Evolutionary conservation across 768 basidiomycete genomes (phyloP).

Genomic region (Boletus coccyginus): DNA sequence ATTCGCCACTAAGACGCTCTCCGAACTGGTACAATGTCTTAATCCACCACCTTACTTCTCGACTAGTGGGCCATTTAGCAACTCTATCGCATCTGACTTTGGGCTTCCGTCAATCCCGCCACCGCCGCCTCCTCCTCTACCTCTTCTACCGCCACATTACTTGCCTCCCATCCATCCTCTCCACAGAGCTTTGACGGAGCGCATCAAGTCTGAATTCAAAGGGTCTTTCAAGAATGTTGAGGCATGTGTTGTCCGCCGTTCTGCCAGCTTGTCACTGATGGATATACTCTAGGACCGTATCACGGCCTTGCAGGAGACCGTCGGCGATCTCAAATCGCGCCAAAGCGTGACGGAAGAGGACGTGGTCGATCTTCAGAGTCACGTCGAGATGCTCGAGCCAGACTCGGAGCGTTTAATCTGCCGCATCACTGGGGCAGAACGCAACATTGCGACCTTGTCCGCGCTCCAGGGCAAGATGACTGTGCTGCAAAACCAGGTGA

Average conservation of each 20-base stretch:
- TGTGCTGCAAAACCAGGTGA: slow-evolving; percentile 16
- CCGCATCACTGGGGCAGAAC: slow-evolving; percentile 27
- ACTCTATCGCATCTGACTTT: slow-evolving; percentile 18
- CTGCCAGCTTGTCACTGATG: neutral
- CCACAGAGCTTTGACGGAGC: slow-evolving; percentile 17
- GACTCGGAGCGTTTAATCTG: slow-evolving; percentile 30
- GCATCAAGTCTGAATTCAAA: slow-evolving; percentile 22
- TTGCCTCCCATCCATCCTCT: slow-evolving; percentile 14
- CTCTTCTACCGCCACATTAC: slow-evolving; percentile 3
- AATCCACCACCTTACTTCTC: slow-evolving; percentile 20
- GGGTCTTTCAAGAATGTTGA: slow-evolving; percentile 22
- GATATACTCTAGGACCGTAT: slow-evolving; percentile 23
- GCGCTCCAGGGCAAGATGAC: slow-evolving; percentile 25
- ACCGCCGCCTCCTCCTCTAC: slow-evolving; percentile 1
- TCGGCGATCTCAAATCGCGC: slow-evolving; percentile 22
- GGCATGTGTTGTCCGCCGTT: slow-evolving; percentile 3
- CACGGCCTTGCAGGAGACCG: slow-evolving; percentile 15
- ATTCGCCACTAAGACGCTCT: slow-evolving; percentile 4
- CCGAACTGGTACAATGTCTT: slow-evolving; percentile 19
- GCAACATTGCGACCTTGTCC: slow-evolving; percentile 32
- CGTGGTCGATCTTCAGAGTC: slow-evolving; percentile 32
- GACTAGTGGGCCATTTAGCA: slow-evolving; percentile 17
- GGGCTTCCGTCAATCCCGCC: slow-evolving; percentile 12
- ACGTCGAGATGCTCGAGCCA: slow-evolving; percentile 39
- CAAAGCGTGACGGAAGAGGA: slow-evolving; percentile 30